phyloP scores from a whole-genome alignment of 202 grass and related monocot genomes.

The Schoenoplectus tabernaemontani region DNA sequence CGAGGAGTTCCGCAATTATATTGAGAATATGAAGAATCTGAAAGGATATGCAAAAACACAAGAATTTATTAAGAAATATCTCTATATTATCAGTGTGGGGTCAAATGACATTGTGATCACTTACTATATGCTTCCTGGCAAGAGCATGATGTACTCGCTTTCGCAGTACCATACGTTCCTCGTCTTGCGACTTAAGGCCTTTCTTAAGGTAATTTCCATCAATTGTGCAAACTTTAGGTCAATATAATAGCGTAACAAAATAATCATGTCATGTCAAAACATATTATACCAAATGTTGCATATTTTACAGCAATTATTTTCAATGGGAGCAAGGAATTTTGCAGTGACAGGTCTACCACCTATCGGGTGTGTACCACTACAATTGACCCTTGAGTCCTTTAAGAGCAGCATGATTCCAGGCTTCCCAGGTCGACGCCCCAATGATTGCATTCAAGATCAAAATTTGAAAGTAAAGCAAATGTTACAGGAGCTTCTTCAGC shows the following conservation, averaged over 20 bases:
- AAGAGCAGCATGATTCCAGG: not conserved
- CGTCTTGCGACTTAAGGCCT: conserved; percentile 20
- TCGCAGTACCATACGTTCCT: conserved; percentile 40
- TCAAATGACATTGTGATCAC: conserved; percentile 52
- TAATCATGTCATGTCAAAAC: not conserved
- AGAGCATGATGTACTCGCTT: conserved; percentile 21
- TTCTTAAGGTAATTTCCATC: conserved; percentile 30
- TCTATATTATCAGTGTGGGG: conserved; percentile 42
- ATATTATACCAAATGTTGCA: not conserved
- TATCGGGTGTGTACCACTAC: conserved; percentile 55
- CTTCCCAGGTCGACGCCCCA: not conserved
- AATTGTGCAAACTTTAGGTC: not conserved
- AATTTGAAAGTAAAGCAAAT: conserved; percentile 34
- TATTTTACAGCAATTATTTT: conserved; percentile 36
- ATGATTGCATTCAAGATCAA: conserved; percentile 24
- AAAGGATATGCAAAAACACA: conserved; percentile 8
- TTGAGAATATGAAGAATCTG: conserved; percentile 17
- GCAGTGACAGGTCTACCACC: conserved; percentile 47
- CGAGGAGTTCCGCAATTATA: conserved; percentile 29
- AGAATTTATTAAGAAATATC: conserved; percentile 30
- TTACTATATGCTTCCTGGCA: conserved; percentile 34
- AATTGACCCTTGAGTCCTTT: conserved; percentile 18
- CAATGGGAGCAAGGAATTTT: conserved; percentile 41
- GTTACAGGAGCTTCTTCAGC: not conserved
- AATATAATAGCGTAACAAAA: not conserved